Conservation (phyloP, 352 stramenopile genomes). For the Aphanomyces stellatus region DNA sequence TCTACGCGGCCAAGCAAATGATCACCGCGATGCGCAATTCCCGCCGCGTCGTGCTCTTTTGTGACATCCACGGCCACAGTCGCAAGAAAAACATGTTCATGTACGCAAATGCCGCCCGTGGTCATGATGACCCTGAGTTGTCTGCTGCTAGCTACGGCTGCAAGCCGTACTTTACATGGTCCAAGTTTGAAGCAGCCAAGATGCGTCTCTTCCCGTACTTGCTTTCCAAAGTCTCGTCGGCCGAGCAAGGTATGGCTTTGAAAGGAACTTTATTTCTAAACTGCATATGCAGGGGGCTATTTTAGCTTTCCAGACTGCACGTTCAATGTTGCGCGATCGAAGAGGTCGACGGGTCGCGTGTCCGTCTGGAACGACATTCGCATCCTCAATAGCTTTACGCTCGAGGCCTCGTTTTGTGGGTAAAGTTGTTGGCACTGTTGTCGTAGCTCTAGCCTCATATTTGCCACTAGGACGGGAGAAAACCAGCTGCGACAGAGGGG, state of each 20-base stretch:
- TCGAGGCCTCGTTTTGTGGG: slow-evolving; percentile 72
- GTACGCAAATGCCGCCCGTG: slow-evolving; percentile 29
- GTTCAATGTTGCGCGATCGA: slow-evolving; percentile 52
- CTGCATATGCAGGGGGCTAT: slow-evolving; percentile 27
- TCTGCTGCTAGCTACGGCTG: slow-evolving; percentile 37
- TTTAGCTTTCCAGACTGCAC: slow-evolving; percentile 63
- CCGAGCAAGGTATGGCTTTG: slow-evolving; percentile 17
- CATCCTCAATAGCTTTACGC: slow-evolving; percentile 69
- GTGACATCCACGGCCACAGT: slow-evolving; percentile 85
- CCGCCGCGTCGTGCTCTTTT: slow-evolving; percentile 60
- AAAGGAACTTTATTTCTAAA: neutral
- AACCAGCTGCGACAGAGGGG: neutral
- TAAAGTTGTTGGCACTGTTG: neutral
- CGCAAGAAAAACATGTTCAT: slow-evolving; percentile 86
- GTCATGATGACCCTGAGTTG: slow-evolving; percentile 9
- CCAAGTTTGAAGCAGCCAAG: slow-evolving; percentile 37
- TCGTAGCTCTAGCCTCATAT: neutral
- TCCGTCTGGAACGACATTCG: slow-evolving; percentile 54
- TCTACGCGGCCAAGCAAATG: slow-evolving; percentile 66
- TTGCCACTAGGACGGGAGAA: slow-evolving; percentile 2
- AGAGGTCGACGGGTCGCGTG: slow-evolving; percentile 52
- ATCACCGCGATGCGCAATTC: slow-evolving; percentile 39
- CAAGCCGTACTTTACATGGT: slow-evolving; percentile 32
- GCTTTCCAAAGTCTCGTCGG: slow-evolving; percentile 41
- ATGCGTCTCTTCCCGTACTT: slow-evolving; percentile 66